Percentiles rank a stretch among this genome's conserved stretches.
Evolutionary conservation across 169 alveolate genomes (phyloP).

Genomic region (Babesia gibsoni): DNA sequence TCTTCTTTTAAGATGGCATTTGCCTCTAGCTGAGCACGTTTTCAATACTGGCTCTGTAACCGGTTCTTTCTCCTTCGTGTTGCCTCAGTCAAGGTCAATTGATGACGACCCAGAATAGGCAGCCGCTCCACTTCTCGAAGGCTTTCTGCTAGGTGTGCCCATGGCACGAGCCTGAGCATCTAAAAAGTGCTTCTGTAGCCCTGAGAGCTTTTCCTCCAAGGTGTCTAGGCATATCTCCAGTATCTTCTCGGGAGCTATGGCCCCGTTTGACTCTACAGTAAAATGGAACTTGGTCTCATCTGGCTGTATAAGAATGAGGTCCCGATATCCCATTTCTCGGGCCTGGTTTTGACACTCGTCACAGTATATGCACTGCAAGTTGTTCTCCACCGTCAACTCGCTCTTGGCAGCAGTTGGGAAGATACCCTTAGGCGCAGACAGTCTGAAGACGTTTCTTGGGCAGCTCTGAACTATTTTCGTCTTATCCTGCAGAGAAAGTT

Average conservation of each 20-base stretch:
- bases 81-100: constrained; percentile 17
- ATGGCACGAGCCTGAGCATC: constrained; percentile 63
- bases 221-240: constrained; percentile 84
- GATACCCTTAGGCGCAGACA: constrained; percentile 47
- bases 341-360: constrained; percentile 69
- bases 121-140: not conserved
- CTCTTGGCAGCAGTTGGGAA: constrained; percentile 49
- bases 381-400: constrained; percentile 51
- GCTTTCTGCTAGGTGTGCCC: constrained; percentile 21
- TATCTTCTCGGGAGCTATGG: constrained; percentile 90
- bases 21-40: too few relatives aligned
- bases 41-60: not conserved
- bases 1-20: too few relatives aligned
- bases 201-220: constrained; percentile 76
- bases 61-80: not conserved
- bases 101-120: not conserved
- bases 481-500: constrained; percentile 55
- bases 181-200: constrained; percentile 46
- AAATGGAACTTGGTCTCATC: constrained; percentile 77
- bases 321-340: constrained; percentile 70
- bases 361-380: constrained; percentile 59
- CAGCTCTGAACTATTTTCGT: constrained; percentile 81
- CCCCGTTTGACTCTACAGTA: constrained; percentile 89
- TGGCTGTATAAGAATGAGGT: constrained; percentile 65
- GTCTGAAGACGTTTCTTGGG: constrained; percentile 84